Base-by-base conservation (phyloP, 805 yeast species). In the Candida sanyiensis region DNA sequence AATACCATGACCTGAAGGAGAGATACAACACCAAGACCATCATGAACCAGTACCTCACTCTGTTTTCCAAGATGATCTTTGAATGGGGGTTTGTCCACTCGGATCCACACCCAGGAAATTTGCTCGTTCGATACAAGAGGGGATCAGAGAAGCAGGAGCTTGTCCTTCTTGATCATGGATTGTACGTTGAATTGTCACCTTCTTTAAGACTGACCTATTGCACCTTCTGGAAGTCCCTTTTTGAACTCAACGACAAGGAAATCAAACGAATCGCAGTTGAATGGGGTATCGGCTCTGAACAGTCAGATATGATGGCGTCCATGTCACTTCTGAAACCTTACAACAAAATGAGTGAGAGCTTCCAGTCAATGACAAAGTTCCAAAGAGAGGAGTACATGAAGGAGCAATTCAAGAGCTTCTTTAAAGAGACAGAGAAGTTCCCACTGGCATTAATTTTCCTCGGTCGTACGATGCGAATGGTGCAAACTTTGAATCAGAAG, bases 61-160 rank as follows among this genome's bases (percentile, higher is more conserved):
- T 73, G 7, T 74, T 74, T 41, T 73, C 77, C 6, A 66, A 68
- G 45, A 82, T 75, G 59, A 75, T 76, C 13, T 78, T 77, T 55
- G 58, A 65, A 31, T 77, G 79, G 70, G 83, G 83, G 13, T 64
- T 74, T 41, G 72, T 78, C n/a, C 84, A 78, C 51, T 69, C 80
- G 23, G 84, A 78, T 41, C 85, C 90, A 10, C 94, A 83, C 50
- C 93, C 93, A 2, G 94, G 94, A 6, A 84, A 83, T 54, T 58
- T 84, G 47, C 54, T 84, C 39, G 75, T 78, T 4, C 61, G 88
- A 27, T 50, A 55, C 21, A 55, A 61, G 11, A 45, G 47, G 5
- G 15, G 16, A 2, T 28, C 38, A 1, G 49, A 53, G 5, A 37
- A 38, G 11, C 82, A 73, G 49, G 76, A 82, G 51, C 60, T 82